Evolutionary conservation across 331 rosid genomes (phyloP), one percentile per base, ranked within the genome.

Genomic region (Phaseolus coccineus): DNA sequence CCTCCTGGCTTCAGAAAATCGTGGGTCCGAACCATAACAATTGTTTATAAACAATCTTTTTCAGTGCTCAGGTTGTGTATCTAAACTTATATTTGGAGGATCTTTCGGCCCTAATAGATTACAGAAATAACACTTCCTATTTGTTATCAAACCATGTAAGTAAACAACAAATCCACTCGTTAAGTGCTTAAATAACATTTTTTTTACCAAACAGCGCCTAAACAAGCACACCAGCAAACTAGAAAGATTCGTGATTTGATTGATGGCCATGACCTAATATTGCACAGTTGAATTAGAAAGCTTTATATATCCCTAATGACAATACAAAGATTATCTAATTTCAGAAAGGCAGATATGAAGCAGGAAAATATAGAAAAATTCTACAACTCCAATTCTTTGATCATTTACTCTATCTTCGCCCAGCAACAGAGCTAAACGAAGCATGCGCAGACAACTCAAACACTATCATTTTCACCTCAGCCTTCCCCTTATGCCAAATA

Each of bases 381-480:
- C 80, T 67, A 66, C 81, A 63, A 78, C 63, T 19, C 40, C 70
- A 56, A 65, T 76, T 58, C 71, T 65, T 64, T 57, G 55, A 75
- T 75, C 77, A 56, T 75, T 58, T 47, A 71, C 66, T 53, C 81
- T 61, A 80, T 68, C 76, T 80, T 55, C 79, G n/a, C 84, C 84
- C 51, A 78, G 71, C 79, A 69, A 69, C 72, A 82, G 9, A 80
- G 75, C 77, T 71, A 69, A 73, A 61, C 40, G 40, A 42, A 76
- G 69, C 40, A 57, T 62, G 71, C 35, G 81, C 70, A 63, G 57
- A 73, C 61, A 80, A 69, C 51, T 74, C 81, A 77, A 81, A 85
- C 76, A 74, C 79, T 46, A 74, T 67, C 63, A 65, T 71, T 80
- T 82, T 76, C 76, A 61, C 78, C 77, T 74, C 89, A 80, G 85